Evolutionary conservation across 345 rosid species (phyloP).

Genomic region (Dovyalis caffra): DNA sequence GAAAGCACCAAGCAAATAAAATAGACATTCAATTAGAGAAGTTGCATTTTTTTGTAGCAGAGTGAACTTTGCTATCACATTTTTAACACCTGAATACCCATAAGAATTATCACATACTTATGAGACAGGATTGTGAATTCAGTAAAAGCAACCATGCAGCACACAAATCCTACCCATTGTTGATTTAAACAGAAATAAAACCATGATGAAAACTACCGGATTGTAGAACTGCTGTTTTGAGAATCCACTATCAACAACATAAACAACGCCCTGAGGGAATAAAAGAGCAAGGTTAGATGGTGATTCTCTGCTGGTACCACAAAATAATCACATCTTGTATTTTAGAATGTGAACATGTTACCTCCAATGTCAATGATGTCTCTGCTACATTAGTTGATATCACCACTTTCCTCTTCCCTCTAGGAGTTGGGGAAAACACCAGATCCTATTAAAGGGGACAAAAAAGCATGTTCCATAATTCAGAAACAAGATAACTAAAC

Average conservation of each 20-base stretch:
- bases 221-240: slow-evolving; percentile 93
- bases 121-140: not conserved
- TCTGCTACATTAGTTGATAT: slow-evolving; percentile 93
- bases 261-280: slow-evolving; percentile 74
- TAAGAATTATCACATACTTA: not conserved
- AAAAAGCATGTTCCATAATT: slow-evolving; percentile 1
- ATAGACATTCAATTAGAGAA: not conserved
- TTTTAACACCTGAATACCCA: not conserved
- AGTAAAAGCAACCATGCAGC: not conserved
- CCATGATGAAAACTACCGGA: slow-evolving; percentile 55
- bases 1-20: not conserved
- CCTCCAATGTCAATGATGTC: slow-evolving; percentile 96
- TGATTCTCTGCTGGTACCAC: slow-evolving; percentile 5
- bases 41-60: not conserved
- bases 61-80: not conserved
- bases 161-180: not conserved
- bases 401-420: slow-evolving; percentile 91
- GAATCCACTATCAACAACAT: slow-evolving; percentile 95
- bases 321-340: slow-evolving; percentile 8
- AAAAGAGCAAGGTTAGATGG: slow-evolving; percentile 16
- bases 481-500: slow-evolving; percentile 7
- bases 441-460: slow-evolving; percentile 51
- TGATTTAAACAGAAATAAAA: slow-evolving; percentile 12
- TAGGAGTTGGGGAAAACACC: slow-evolving; percentile 82
- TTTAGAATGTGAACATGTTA: slow-evolving; percentile 20